phyloP scores from a whole-genome alignment of 441 rosid species.

The Geranium incanum region DNA sequence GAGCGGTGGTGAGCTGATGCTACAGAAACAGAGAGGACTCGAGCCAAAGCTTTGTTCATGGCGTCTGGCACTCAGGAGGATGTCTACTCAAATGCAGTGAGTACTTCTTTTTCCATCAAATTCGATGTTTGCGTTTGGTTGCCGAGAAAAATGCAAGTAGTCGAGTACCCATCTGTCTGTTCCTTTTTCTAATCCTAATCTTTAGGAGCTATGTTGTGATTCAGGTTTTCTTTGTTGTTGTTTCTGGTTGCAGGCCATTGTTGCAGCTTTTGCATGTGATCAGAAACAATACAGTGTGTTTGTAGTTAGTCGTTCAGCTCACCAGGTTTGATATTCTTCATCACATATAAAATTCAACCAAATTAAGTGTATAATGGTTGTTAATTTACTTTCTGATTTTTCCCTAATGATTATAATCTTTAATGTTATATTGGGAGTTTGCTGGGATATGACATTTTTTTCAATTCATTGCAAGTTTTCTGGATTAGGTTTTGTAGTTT shows the following conservation, averaged over 20 bases:
- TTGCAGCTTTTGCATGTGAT: constrained; percentile 64
- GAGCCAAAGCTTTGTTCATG: too few species aligned
- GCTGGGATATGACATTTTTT: neutral
- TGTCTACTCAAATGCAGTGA: too few species aligned
- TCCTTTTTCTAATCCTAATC: neutral
- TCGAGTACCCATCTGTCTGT: neutral
- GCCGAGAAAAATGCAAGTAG: constrained; percentile 2
- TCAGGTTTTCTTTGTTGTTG: neutral
- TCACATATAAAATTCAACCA: neutral
- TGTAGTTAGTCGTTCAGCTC: constrained; percentile 66
- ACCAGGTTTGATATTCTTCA: constrained; percentile 39
- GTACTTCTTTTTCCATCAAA: too few species aligned
- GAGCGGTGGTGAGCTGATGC: too few species aligned
- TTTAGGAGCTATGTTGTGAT: neutral
- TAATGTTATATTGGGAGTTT: neutral
- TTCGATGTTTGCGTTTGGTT: neutral
- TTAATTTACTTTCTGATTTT: neutral
- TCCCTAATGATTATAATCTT: neutral
- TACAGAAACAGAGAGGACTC: too few species aligned
- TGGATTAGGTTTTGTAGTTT: neutral
- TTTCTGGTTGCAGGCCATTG: constrained; percentile 49
- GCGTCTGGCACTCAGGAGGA: too few species aligned
- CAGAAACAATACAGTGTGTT: constrained; percentile 45
- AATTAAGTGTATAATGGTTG: neutral
- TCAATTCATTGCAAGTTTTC: neutral